Evolutionary conservation across 192 early-diverging fungal genomes (phyloP), one percentile per base, ranked within the genome.

Genomic region (Linnemannia elongata): DNA sequence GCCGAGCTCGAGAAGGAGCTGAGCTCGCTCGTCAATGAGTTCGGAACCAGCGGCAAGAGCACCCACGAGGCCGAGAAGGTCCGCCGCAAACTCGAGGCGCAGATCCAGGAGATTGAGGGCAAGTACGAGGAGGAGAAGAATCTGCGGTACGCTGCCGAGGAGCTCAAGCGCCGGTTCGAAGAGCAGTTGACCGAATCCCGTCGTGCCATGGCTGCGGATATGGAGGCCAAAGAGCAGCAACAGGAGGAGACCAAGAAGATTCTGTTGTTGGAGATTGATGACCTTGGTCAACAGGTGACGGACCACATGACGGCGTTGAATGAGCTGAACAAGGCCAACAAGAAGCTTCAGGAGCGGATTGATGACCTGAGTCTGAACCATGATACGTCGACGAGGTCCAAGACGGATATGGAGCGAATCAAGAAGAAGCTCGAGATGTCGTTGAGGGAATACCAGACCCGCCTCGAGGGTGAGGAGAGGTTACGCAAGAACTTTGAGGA

Each of bases 211-310:
- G 94, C 95, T 74, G 81, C 83, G 6, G 92, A 94, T 82, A 88
- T 92, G 78, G 82, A 85, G 44, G 91, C 89, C 44, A 95, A 94
- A 81, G 97, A 97, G 27, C 73, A 89, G 20, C 91, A 95, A 89
- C 91, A 94, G 30, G 96, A 97, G 79, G 94, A 96, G 24, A 86
- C 91, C n/a, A 93, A 94, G 54, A 91, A 93, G 81, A 88, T 95
- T 72, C 90, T 94, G 38, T 81, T 92, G 42, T 68, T 80, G 3
- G 93, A 95, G 83, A 88, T 95, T 47, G 88, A 92, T 66, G 85
- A 78, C 7, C 85, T 93, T 8, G 94, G 94, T 77, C 90, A 90
- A 63, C 90, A 89, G 52, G 88, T 94, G 69, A 91, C 92, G 13
- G 91, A 90, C n/a, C 89, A 90, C 8, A 89, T 47, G 90, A 80